Evolutionary conservation across 225 moss, liverwort and hornwort genomes (phyloP).

Genomic region (Straminergon stramineum): DNA sequence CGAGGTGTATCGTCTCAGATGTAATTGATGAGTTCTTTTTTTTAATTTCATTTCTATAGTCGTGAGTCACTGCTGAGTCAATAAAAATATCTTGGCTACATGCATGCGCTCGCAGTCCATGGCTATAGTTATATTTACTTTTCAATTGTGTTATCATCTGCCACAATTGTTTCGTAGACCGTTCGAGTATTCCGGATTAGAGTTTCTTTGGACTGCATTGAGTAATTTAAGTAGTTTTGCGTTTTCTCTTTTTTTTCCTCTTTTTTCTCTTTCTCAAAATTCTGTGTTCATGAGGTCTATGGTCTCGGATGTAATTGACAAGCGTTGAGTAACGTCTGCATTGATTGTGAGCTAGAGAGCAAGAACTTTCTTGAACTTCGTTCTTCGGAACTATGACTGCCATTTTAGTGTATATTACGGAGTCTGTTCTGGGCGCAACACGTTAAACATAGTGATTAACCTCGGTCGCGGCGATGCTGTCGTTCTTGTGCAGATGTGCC

Average conservation of each 20-base stretch:
- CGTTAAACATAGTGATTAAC: no score
- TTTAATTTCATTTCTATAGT: not conserved
- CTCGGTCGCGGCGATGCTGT: not conserved
- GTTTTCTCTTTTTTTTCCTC: not conserved
- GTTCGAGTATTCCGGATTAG: not conserved
- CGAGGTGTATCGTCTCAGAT: not conserved
- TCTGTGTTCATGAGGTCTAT: not conserved
- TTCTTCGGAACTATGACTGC: not conserved
- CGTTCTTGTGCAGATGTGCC: constrained; percentile 42
- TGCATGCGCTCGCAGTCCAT: not conserved
- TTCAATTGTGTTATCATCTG: not conserved
- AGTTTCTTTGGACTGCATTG: not conserved
- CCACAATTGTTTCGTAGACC: not conserved
- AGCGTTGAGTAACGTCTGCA: not conserved
- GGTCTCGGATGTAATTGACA: not conserved
- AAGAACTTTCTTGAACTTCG: not conserved
- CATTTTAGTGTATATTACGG: not conserved
- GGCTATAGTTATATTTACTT: not conserved
- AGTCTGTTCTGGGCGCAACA: not conserved
- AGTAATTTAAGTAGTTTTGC: not conserved
- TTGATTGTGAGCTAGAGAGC: not conserved
- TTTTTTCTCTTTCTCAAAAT: not conserved
- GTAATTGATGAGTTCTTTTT: not conserved
- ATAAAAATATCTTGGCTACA: not conserved
- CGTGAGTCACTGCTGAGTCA: not conserved